Conservation (phyloP, 176 grass and related monocot genomes). For the Carex parvula region DNA sequence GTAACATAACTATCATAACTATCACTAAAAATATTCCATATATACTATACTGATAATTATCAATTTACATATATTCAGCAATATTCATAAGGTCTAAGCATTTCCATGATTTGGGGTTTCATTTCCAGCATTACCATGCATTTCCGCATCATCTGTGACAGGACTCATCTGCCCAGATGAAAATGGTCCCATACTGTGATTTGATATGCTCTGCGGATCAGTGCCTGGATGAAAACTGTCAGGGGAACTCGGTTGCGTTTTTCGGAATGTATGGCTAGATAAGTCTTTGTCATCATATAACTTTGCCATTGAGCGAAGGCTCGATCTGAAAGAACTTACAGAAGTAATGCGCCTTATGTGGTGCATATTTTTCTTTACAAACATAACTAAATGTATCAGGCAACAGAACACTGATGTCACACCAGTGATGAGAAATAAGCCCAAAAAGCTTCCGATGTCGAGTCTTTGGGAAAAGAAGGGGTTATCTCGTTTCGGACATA, state of each 20-base stretch:
- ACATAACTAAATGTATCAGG: conserved; percentile 7
- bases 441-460: conserved; percentile 33
- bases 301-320: conserved; percentile 3
- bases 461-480: conserved; percentile 26
- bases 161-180: neutral
- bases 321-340: neutral
- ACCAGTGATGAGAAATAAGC: conserved; percentile 39
- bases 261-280: conserved; percentile 20
- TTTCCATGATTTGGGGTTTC: neutral
- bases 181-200: neutral
- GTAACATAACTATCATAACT: neutral
- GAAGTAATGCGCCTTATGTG: neutral
- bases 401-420: conserved; percentile 17
- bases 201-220: conserved; percentile 12
- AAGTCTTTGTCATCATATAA: conserved; percentile 23
- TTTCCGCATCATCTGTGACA: neutral
- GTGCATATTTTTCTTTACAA: conserved; percentile 2
- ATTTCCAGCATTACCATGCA: neutral
- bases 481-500: conserved; percentile 19
- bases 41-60: neutral
- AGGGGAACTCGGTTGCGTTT: neutral
- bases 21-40: neutral
- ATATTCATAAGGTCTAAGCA: neutral
- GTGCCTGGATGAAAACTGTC: neutral
- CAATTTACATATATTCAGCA: neutral